Base-by-base conservation (phyloP, 352 stramenopile genomes). In the Phytophthora sp. region DNA sequence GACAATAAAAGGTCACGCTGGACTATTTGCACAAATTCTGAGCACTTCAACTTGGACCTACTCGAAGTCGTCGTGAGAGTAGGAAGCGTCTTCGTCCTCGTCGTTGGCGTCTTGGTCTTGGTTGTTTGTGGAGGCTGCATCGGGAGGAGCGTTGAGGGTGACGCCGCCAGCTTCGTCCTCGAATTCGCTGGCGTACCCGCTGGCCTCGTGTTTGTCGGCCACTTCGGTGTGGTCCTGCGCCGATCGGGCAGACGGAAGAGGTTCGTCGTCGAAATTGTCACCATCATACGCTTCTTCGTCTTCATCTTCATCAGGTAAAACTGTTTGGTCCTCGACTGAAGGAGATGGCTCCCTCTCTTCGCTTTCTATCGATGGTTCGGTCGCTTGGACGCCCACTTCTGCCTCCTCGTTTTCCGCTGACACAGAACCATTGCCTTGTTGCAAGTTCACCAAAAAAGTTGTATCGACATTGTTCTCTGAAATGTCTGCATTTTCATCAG, bases 31-130 rank as follows among this genome's bases (percentile, higher is more conserved):
- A 46, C 44, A 57, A 58, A 52, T 54, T 58, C 52, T 45, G 53
- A n/a, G 30, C 39, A 66, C 54, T 61, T 57, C 49, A 65, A 70
- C 38, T 53, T 63, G 28, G 10, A 27, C 20, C 21, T 62, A 54
- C n/a, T 45, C 65, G 39, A 89, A 89, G 32, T 54, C 76, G 35
- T 89, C 78, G 17, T 76, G 63, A 0, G 71, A 82, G 15, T 78
- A 74, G 62, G 17, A 43, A 8, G 32, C 13, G 32, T 38, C 13
- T 12, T 76, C 72, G 26, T 62, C 65, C 37, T 75, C 49, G 6
- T 51, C 50, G 8, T 65, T 11, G 3, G 32, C 30, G 4, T 61
- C 53, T 3, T 69, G 44, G 15, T 72, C 49, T 15, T 66, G 60
- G 7, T 67, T 37, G 15, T 52, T 24, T 18, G 18, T 26, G 11